Conservation (phyloP, 805 yeast species). For the Wickerhamiella occidentalis region DNA sequence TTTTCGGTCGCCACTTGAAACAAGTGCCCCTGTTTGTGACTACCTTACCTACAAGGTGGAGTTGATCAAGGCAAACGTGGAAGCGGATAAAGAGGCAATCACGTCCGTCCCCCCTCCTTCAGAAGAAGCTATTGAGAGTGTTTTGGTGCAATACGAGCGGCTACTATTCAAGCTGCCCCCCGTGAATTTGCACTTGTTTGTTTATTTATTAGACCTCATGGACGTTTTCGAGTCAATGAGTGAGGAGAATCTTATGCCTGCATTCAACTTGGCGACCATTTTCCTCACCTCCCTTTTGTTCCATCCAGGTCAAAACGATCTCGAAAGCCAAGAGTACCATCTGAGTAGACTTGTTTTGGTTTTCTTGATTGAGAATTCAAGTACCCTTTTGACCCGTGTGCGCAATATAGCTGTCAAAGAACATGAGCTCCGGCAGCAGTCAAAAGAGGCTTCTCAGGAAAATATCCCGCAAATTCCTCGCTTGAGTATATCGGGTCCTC, state of each 20-base stretch:
- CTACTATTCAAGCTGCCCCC: slow-evolving; percentile 61
- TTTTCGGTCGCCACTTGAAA: slow-evolving; percentile 66
- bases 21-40: slow-evolving; percentile 46
- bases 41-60: slow-evolving; percentile 47
- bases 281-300: slow-evolving; percentile 94
- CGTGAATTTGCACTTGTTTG: slow-evolving; percentile 68
- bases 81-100: slow-evolving; percentile 7
- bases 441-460: slow-evolving; percentile 3
- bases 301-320: slow-evolving; percentile 79
- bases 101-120: slow-evolving; percentile 6
- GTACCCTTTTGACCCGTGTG: slow-evolving; percentile 50
- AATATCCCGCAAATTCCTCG: not conserved
- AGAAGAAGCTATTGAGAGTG: slow-evolving; percentile 25
- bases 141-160: slow-evolving; percentile 57
- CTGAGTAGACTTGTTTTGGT: slow-evolving; percentile 77
- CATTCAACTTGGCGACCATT: slow-evolving; percentile 85
- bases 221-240: slow-evolving; percentile 75
- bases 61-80: slow-evolving; percentile 11
- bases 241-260: slow-evolving; percentile 75
- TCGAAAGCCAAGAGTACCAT: slow-evolving; percentile 85
- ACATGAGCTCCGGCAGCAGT: slow-evolving; percentile 20
- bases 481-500: not conserved
- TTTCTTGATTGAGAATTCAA: slow-evolving; percentile 76
- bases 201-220: slow-evolving; percentile 75
- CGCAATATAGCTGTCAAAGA: slow-evolving; percentile 26